Evolutionary conservation across 2,329 filamentous ascomycete genomes (phyloP).

Genomic region (Penicillium sp.): DNA sequence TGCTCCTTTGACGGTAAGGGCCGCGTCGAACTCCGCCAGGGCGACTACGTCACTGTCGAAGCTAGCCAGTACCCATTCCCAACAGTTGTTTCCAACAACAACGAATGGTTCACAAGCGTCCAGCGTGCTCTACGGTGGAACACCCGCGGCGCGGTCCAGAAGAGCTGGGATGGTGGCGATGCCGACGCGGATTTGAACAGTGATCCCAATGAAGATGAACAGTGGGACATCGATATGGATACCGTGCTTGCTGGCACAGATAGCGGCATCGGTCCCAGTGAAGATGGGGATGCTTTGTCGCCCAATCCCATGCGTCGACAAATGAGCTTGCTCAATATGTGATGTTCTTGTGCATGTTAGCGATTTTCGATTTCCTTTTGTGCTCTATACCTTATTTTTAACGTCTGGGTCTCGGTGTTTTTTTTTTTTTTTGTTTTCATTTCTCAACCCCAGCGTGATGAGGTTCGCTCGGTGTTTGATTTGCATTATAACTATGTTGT

Average conservation of each 20-base stretch:
- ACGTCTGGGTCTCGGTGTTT: background rate
- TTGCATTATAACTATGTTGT: conserved; percentile 1
- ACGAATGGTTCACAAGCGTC: conserved; percentile 97
- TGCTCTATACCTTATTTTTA: conserved; percentile 12
- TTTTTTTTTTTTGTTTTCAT: background rate
- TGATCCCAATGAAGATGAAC: conserved; percentile 57
- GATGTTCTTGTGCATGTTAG: conserved; percentile 15
- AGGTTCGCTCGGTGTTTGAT: conserved; percentile 3
- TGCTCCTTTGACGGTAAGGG: conserved; percentile 98
- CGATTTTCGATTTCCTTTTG: conserved; percentile 7
- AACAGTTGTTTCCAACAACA: conserved; percentile 83
- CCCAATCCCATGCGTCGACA: conserved; percentile 69
- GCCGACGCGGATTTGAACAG: conserved; percentile 36
- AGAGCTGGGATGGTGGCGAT: conserved; percentile 65
- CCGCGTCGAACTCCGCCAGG: conserved; percentile 85
- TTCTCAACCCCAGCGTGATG: background rate
- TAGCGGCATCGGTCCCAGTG: conserved; percentile 58
- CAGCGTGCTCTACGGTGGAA: conserved; percentile 94
- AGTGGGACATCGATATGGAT: conserved; percentile 96
- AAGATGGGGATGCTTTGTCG: conserved; percentile 59
- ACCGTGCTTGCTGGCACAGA: conserved; percentile 43
- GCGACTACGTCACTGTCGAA: conserved; percentile 93
- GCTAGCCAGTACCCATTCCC: conserved; percentile 97
- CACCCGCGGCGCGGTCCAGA: conserved; percentile 85
- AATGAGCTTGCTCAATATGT: conserved; percentile 71